A percentile compares a stretch with the other conserved stretches of the same genome.
Conservation (phyloP, 2,329 filamentous ascomycete genomes). For the Plectosphaerella cucumerina region DNA sequence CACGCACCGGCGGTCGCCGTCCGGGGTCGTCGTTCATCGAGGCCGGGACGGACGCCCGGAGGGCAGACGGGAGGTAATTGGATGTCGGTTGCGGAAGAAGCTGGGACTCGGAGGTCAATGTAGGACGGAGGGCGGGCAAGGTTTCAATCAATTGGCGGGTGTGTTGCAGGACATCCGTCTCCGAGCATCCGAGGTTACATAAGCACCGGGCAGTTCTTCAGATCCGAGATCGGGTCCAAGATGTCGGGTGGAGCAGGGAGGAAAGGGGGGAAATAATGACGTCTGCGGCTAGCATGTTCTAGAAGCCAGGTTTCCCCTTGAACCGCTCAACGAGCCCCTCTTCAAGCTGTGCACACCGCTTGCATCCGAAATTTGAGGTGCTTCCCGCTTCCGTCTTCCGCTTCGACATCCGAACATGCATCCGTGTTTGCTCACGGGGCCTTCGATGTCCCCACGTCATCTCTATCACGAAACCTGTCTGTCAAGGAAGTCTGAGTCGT, state of each 20-base stretch:
- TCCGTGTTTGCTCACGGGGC: not conserved
- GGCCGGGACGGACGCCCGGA: not conserved
- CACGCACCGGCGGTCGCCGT: conserved; percentile 15
- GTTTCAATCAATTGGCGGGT: too few relatives aligned
- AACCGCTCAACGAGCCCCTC: too few relatives aligned
- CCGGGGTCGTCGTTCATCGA: conserved; percentile 10
- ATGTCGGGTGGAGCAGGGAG: too few relatives aligned
- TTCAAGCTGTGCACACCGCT: too few relatives aligned
- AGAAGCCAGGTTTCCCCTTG: too few relatives aligned
- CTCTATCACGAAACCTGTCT: too few relatives aligned
- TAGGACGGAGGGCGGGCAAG: too few relatives aligned
- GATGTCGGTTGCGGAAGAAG: not conserved
- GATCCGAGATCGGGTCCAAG: too few relatives aligned
- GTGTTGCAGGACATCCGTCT: not conserved
- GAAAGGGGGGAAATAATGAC: too few relatives aligned
- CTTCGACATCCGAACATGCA: not conserved
- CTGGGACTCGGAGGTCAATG: not conserved
- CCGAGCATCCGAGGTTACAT: not conserved
- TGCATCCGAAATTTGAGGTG: too few relatives aligned
- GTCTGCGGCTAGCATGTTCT: too few relatives aligned
- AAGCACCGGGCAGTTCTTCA: not conserved
- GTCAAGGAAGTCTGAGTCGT: too few relatives aligned
- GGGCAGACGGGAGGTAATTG: not conserved
- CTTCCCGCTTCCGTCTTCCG: not conserved
- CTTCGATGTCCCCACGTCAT: not conserved